A percentile compares a stretch with the other conserved stretches of the same genome.
These are phyloP conservation scores for Eleusine indica DNA, from an alignment of 176 grass and related monocot genomes.

Conservation along the genomic window DNA sequence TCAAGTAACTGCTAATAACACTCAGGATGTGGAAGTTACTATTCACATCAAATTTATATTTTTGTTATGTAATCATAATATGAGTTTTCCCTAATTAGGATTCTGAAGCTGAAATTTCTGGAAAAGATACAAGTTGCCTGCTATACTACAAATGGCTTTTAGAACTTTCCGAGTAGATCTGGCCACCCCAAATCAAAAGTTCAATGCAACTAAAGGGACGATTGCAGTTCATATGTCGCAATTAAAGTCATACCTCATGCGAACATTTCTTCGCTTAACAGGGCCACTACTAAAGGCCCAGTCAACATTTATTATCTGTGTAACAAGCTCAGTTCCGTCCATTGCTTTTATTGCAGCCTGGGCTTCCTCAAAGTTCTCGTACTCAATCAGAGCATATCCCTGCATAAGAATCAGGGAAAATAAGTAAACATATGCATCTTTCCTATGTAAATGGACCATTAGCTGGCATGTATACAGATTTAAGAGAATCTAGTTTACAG, in stretches of 20 bases:
- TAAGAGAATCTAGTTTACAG: too few species aligned
- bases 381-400: constrained; percentile 56
- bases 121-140: too few species aligned
- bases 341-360: constrained; percentile 48
- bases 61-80: not conserved
- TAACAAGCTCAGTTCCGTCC: constrained; percentile 46
- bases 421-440: not conserved
- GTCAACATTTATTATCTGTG: constrained; percentile 50
- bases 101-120: not conserved
- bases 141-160: not conserved
- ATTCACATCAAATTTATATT: not conserved
- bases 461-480: too few species aligned
- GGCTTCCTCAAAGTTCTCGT: constrained; percentile 46
- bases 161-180: not conserved
- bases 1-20: not conserved
- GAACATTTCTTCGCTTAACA: constrained; percentile 38
- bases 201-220: not conserved
- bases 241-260: constrained; percentile 35
- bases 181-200: not conserved
- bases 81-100: not conserved
- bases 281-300: constrained; percentile 57
- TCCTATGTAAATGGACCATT: too few species aligned
- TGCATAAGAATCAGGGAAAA: not conserved
- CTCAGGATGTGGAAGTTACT: not conserved
- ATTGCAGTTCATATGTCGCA: not conserved